Evolutionary conservation across 306 rosid species (phyloP).

Genomic region (Trichosanthes cucumerina): DNA sequence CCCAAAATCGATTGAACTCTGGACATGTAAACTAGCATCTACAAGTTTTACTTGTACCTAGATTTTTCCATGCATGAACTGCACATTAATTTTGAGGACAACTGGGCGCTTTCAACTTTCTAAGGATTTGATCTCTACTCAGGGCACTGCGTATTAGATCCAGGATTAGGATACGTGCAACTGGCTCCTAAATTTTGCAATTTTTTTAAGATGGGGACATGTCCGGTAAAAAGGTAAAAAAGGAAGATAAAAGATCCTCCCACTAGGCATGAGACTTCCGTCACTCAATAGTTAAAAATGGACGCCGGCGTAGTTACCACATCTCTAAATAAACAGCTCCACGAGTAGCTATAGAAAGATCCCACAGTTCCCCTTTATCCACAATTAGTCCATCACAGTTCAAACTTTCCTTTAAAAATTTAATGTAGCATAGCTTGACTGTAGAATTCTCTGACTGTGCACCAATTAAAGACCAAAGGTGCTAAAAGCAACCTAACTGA

Average conservation of each 20-base stretch:
- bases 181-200: too few species aligned
- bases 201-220: too few species aligned
- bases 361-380: not conserved
- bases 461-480: not conserved
- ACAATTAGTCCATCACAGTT: not conserved
- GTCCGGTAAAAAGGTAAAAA: not conserved
- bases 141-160: not conserved
- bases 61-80: not conserved
- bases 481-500: not conserved
- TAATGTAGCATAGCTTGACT: not conserved
- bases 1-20: not conserved
- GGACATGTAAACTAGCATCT: too few species aligned
- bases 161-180: not conserved
- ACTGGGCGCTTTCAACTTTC: not conserved
- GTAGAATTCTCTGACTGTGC: not conserved
- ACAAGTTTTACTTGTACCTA: not conserved
- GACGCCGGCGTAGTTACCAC: not conserved
- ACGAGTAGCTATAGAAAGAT: not conserved
- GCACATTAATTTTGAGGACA: not conserved
- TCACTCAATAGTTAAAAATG: not conserved
- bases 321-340: not conserved
- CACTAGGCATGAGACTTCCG: not conserved
- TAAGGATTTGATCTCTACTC: not conserved
- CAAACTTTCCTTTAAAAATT: not conserved
- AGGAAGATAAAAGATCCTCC: not conserved